Conservation (phyloP, 176 grass and related monocot genomes). For the Paspalum notatum region DNA sequence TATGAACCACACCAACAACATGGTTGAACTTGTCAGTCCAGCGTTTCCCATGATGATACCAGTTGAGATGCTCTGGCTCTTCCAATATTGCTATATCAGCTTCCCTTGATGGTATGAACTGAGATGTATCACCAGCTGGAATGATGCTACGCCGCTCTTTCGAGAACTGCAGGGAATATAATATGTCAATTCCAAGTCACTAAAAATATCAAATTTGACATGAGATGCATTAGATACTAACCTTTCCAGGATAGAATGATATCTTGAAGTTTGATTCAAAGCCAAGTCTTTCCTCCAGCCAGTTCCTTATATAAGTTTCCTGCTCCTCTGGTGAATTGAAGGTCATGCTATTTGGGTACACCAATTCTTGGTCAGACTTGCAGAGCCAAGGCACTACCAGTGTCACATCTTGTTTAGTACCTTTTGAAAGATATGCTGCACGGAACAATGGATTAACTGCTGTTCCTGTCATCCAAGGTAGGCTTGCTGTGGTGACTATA, state of each 20-base stretch:
- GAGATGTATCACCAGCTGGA: slow-evolving; percentile 75
- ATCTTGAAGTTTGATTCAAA: slow-evolving; percentile 85
- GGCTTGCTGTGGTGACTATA: slow-evolving; percentile 80
- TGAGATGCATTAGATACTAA: slow-evolving; percentile 35
- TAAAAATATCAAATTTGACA: slow-evolving; percentile 17
- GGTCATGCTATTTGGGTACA: slow-evolving; percentile 77
- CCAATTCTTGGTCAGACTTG: slow-evolving; percentile 74
- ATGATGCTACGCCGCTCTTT: slow-evolving; percentile 87
- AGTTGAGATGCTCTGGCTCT: slow-evolving; percentile 92
- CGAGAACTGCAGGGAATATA: slow-evolving; percentile 67
- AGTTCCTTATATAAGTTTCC: slow-evolving; percentile 75
- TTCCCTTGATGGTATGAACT: slow-evolving; percentile 76
- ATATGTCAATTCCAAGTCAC: slow-evolving; percentile 35
- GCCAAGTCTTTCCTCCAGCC: slow-evolving; percentile 74
- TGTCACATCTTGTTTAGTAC: slow-evolving; percentile 74
- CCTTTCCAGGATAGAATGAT: slow-evolving; percentile 86
- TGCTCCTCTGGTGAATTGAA: slow-evolving; percentile 80
- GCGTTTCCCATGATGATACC: slow-evolving; percentile 92
- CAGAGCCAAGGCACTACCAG: slow-evolving; percentile 81
- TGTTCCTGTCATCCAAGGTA: slow-evolving; percentile 96
- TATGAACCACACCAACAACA: slow-evolving; percentile 89
- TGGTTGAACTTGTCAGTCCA: slow-evolving; percentile 92
- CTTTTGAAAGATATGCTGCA: slow-evolving; percentile 80
- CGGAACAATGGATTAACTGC: slow-evolving; percentile 89
- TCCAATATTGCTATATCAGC: slow-evolving; percentile 88